Percentiles rank a stretch among this genome's conserved stretches.
These are phyloP conservation scores for Apiospora saccharicola DNA, from an alignment of 2,329 filamentous ascomycete species.

Conservation along the genomic window DNA sequence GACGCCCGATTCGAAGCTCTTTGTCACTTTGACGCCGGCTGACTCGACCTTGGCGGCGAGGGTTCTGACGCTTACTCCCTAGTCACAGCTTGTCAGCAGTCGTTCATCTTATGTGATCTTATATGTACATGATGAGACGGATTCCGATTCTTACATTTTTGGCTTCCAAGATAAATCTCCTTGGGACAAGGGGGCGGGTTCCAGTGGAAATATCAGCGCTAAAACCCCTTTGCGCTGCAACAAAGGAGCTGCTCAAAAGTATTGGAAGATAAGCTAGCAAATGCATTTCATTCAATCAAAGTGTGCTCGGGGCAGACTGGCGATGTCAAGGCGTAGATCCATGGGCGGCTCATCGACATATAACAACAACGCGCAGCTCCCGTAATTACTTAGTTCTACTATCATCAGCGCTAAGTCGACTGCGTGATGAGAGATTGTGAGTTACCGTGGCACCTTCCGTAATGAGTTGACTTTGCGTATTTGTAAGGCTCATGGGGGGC, in stretches of 20 bases:
- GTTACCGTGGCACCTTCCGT: neutral
- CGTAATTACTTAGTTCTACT: too few species aligned
- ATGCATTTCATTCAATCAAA: neutral
- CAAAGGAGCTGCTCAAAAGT: neutral
- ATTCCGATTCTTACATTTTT: neutral
- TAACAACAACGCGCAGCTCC: neutral
- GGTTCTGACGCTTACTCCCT: neutral
- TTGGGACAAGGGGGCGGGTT: slow-evolving; percentile 3
- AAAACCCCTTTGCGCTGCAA: neutral
- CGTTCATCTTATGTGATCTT: neutral
- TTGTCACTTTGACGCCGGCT: slow-evolving; percentile 29
- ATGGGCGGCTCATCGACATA: neutral
- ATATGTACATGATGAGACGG: rapidly evolving
- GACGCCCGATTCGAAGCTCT: slow-evolving; percentile 35
- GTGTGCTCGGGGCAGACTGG: too few species aligned
- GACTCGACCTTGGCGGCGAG: slow-evolving; percentile 17
- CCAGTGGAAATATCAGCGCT: neutral
- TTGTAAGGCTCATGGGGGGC: neutral
- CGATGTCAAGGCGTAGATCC: too few species aligned
- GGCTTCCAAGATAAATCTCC: slow-evolving; percentile 3
- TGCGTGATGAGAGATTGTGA: too few species aligned
- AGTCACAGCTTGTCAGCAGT: neutral
- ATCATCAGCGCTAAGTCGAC: too few species aligned
- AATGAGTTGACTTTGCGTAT: neutral
- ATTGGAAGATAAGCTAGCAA: neutral